Evolutionary conservation across 345 rosid species (phyloP).

Genomic region (Sonneratia caseolaris): DNA sequence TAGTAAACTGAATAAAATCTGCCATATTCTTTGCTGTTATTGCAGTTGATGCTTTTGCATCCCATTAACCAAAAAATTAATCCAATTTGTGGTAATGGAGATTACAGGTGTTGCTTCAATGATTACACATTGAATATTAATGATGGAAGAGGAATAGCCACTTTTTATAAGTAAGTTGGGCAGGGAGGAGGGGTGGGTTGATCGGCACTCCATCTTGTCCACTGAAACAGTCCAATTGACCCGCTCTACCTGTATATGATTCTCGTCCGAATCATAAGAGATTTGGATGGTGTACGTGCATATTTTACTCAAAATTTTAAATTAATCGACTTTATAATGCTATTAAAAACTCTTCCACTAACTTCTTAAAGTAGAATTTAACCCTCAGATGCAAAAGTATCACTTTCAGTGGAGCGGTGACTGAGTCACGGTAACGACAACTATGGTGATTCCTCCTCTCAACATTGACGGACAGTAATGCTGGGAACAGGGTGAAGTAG

Average conservation of each 20-base stretch:
- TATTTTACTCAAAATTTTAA: too few relatives aligned
- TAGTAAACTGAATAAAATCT: neutral
- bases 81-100: constrained; percentile 5
- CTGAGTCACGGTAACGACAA: neutral
- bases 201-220: neutral
- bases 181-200: constrained; percentile 3
- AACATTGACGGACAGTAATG: neutral
- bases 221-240: constrained; percentile 8
- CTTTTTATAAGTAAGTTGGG: constrained; percentile 9
- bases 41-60: constrained; percentile 10
- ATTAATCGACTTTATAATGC: too few relatives aligned
- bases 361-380: too few relatives aligned
- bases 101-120: neutral
- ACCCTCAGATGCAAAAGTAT: too few relatives aligned
- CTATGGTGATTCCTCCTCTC: neutral
- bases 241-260: neutral
- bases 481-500: too few relatives aligned
- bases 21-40: neutral
- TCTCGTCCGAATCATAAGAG: too few relatives aligned
- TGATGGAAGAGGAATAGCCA: constrained; percentile 10
- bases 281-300: too few relatives aligned
- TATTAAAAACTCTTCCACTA: too few relatives aligned
- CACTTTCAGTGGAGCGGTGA: neutral
- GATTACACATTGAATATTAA: constrained; percentile 9
- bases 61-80: neutral